Evolutionary conservation across 495 filamentous ascomycete genomes (phyloP).

Genomic region (Friedmanniomyces endolithicus): DNA sequence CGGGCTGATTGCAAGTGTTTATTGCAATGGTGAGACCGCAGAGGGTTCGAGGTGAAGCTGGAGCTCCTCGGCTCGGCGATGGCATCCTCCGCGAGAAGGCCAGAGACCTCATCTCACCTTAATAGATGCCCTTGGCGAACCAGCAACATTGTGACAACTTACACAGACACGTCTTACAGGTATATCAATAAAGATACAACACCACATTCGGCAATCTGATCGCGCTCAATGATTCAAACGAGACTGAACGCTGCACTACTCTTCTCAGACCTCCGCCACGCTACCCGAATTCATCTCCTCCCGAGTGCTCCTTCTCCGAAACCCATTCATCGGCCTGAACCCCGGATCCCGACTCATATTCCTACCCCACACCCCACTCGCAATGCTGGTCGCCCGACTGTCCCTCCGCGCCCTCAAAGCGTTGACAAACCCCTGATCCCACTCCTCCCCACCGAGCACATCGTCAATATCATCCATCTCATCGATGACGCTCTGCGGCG

Average conservation of each 20-base stretch:
- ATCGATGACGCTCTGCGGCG: constrained; percentile 46
- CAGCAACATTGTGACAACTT: no score
- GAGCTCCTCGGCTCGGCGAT: neutral
- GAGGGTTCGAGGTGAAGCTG: neutral
- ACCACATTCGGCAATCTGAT: no score
- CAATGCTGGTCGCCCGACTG: constrained; percentile 6
- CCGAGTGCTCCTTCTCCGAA: constrained; percentile 7
- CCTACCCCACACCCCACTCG: constrained; percentile 4
- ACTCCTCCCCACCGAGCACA: constrained; percentile 19
- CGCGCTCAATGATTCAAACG: no score
- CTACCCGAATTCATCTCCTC: neutral
- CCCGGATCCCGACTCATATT: constrained; percentile 13
- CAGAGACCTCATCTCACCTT: neutral
- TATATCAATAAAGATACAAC: no score
- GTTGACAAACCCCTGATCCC: constrained; percentile 16
- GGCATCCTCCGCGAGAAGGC: neutral
- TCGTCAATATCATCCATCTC: constrained; percentile 42
- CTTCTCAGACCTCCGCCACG: constrained; percentile 3
- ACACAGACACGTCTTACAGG: no score
- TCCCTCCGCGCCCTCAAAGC: constrained; percentile 11
- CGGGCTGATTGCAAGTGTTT: no score
- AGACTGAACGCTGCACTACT: no score
- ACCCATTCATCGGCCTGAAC: constrained; percentile 5
- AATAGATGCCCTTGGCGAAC: no score
- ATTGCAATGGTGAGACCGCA: no score